Conservation (phyloP, 148 eudicot genomes). For the Rhododendron vialii region DNA sequence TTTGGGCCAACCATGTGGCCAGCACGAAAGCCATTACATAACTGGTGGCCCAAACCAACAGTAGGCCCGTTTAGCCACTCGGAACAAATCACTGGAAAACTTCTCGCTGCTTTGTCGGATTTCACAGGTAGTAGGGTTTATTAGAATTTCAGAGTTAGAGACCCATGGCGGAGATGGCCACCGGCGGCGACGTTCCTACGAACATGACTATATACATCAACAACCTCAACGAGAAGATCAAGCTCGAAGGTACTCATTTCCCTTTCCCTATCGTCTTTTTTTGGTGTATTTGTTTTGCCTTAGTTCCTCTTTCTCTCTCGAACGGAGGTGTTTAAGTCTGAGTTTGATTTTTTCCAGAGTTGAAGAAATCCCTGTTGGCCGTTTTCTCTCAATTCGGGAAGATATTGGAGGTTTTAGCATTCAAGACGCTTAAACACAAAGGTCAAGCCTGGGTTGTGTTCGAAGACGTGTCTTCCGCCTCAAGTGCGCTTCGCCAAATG, state of each 20-base stretch:
- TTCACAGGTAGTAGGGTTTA: neutral
- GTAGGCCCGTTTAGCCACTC: neutral
- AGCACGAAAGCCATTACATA: neutral
- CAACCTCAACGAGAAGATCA: constrained; percentile 88
- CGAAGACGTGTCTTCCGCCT: constrained; percentile 77
- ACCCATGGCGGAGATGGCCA: constrained; percentile 63
- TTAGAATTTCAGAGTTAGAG: neutral
- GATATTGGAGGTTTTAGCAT: constrained; percentile 84
- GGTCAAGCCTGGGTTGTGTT: constrained; percentile 99
- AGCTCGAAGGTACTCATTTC: constrained; percentile 64
- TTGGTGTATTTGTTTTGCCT: constrained; percentile 2
- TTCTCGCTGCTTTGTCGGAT: neutral
- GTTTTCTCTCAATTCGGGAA: constrained; percentile 96
- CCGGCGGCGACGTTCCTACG: constrained; percentile 45
- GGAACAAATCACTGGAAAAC: too few species aligned
- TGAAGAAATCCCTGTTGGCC: constrained; percentile 80
- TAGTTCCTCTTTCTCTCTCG: neutral
- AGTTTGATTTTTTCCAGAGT: constrained; percentile 33
- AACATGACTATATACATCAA: constrained; percentile 88
- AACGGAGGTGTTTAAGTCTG: neutral
- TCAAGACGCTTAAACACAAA: constrained; percentile 93
- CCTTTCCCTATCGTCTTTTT: constrained; percentile 4
- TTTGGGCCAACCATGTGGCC: neutral
- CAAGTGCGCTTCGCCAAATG: constrained; percentile 83
- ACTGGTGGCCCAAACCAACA: neutral